Conservation (phyloP, 1,284 basidiomycete genomes). For the Agroathelia rolfsii region DNA sequence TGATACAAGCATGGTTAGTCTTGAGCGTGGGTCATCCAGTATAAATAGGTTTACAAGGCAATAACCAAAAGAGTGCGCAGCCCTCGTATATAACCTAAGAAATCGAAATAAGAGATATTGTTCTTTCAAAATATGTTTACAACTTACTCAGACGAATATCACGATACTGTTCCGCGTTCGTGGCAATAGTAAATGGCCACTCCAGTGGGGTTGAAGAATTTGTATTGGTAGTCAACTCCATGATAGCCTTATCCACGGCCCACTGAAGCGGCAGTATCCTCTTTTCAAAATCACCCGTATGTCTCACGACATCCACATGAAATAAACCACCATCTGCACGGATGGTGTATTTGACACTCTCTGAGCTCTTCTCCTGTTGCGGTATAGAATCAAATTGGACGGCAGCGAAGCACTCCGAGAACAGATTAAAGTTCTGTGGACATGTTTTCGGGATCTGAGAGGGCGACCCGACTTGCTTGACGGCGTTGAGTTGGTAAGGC, state of each 20-base stretch:
- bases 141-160: constrained; percentile 44
- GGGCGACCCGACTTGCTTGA: constrained; percentile 37
- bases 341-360: constrained; percentile 60
- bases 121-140: constrained; percentile 10
- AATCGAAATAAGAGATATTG: constrained; percentile 5
- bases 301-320: constrained; percentile 54
- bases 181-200: constrained; percentile 64
- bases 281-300: constrained; percentile 60
- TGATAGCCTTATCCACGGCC: constrained; percentile 68
- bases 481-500: constrained; percentile 28
- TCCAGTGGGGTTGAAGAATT: constrained; percentile 45
- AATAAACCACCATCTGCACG: constrained; percentile 55
- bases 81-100: constrained; percentile 49
- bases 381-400: constrained; percentile 59
- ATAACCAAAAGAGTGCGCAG: constrained; percentile 53
- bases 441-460: constrained; percentile 46
- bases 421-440: constrained; percentile 63
- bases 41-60: constrained; percentile 33
- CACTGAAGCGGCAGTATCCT: constrained; percentile 67
- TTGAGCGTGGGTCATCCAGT: background rate
- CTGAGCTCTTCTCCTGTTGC: constrained; percentile 21
- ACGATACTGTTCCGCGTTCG: constrained; percentile 51
- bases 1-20: constrained; percentile 4
- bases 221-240: constrained; percentile 50
- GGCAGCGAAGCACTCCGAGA: constrained; percentile 64